These are phyloP conservation scores for Populus hybrid DNA, from an alignment of 441 rosid species.

Conservation along the genomic window DNA sequence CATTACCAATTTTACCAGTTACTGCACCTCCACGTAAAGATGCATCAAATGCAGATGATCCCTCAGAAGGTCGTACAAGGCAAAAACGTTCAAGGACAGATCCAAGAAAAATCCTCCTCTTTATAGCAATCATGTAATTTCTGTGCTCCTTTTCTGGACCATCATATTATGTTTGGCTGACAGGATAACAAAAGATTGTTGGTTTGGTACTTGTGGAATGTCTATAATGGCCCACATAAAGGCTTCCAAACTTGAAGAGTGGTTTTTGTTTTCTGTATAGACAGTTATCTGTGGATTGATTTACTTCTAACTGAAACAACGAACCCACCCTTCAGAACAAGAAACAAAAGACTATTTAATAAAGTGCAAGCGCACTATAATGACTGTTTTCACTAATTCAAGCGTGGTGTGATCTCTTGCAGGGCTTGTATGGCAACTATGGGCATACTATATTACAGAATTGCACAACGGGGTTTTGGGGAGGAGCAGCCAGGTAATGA, in stretches of 20 bases:
- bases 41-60: slow-evolving; percentile 57
- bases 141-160: slow-evolving; percentile 8
- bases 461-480: slow-evolving; percentile 71
- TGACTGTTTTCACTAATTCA: slow-evolving; percentile 4
- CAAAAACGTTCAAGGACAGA: slow-evolving; percentile 78
- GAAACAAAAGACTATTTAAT: background rate
- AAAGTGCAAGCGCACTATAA: background rate
- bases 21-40: slow-evolving; percentile 93
- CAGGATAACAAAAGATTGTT: background rate
- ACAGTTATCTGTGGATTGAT: background rate
- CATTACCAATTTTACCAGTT: slow-evolving; percentile 93
- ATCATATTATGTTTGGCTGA: background rate
- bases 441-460: slow-evolving; percentile 89
- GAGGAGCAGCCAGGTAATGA: slow-evolving; percentile 51
- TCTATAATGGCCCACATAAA: too few relatives aligned
- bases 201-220: background rate
- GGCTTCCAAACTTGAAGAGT: background rate
- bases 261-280: background rate
- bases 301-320: background rate
- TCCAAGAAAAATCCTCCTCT: slow-evolving; percentile 78
- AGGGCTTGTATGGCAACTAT: slow-evolving; percentile 99
- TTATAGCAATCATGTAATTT: slow-evolving; percentile 87
- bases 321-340: background rate
- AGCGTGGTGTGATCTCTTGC: slow-evolving; percentile 21
- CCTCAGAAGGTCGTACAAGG: slow-evolving; percentile 58